Evolutionary conservation across 179 eudicot genomes (phyloP).

Genomic region (Gypsophila paniculata): DNA sequence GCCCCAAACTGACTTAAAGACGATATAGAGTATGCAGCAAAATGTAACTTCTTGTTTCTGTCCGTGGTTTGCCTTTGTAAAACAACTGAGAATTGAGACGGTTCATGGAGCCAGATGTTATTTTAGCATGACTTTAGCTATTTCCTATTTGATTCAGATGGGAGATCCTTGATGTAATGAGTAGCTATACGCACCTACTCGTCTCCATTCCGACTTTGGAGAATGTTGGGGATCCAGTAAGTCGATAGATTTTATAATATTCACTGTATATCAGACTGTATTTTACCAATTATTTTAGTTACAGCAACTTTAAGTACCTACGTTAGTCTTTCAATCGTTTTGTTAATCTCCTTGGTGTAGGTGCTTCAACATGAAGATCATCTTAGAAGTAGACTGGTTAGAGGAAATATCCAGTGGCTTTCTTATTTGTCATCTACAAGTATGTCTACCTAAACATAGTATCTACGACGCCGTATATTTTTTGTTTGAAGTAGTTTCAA

Average conservation of each 20-base stretch:
- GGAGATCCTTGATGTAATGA: conserved; percentile 49
- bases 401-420: conserved; percentile 67
- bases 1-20: neutral
- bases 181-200: conserved; percentile 55
- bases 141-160: conserved; percentile 38
- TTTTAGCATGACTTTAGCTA: neutral
- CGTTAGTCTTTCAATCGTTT: neutral
- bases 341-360: conserved; percentile 36
- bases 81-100: neutral
- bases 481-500: neutral
- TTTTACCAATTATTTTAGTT: neutral
- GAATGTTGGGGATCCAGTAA: conserved; percentile 78
- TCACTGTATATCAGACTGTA: neutral
- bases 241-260: conserved; percentile 2
- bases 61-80: neutral
- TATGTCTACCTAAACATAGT: conserved; percentile 27
- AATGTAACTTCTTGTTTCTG: neutral
- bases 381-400: conserved; percentile 38
- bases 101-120: neutral
- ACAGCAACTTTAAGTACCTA: neutral
- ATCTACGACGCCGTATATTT: neutral
- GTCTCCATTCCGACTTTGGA: conserved; percentile 65
- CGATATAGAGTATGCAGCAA: neutral
- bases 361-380: conserved; percentile 56
- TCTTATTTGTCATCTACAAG: conserved; percentile 79